Percentiles rank a stretch among this genome's conserved stretches.
phyloP scores from a whole-genome alignment of 2,329 filamentous ascomycete species.

The Claviceps cyperi region DNA sequence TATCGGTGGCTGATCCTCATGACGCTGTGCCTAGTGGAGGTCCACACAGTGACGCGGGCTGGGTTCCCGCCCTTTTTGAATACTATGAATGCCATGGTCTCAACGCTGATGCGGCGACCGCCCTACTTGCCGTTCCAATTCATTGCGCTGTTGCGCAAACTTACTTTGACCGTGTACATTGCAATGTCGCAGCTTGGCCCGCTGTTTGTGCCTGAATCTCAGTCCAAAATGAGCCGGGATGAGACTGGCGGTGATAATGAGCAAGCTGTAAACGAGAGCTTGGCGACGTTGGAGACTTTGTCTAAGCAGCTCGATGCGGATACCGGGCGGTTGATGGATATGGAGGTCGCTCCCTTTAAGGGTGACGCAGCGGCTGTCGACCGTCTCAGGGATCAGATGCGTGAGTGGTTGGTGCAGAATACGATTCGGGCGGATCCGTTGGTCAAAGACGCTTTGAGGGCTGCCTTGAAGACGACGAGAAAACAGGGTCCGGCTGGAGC shows the following conservation, averaged over 20 bases:
- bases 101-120: conserved; percentile 28
- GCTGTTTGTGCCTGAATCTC: conserved; percentile 33
- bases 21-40: conserved; percentile 40
- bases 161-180: conserved; percentile 67
- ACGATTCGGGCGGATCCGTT: conserved; percentile 66
- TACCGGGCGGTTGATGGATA: conserved; percentile 50
- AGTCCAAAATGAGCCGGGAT: conserved; percentile 13
- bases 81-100: conserved; percentile 30
- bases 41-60: conserved; percentile 40
- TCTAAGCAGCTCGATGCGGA: conserved; percentile 52
- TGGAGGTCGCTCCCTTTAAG: conserved; percentile 70
- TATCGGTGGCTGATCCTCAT: conserved; percentile 48
- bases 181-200: conserved; percentile 71
- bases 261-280: conserved; percentile 23
- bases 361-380: conserved; percentile 52
- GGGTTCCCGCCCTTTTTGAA: conserved; percentile 31
- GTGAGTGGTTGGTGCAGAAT: conserved; percentile 79
- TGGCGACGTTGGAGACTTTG: conserved; percentile 51
- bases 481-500: conserved; percentile 49
- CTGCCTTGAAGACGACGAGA: conserved; percentile 48
- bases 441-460: conserved; percentile 65
- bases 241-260: conserved; percentile 28
- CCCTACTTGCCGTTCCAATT: conserved; percentile 77
- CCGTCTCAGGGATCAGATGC: conserved; percentile 51
- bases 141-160: conserved; percentile 58